phyloP scores from a whole-genome alignment of 805 yeast genomes.

The Diddensiella santjacobensis region DNA sequence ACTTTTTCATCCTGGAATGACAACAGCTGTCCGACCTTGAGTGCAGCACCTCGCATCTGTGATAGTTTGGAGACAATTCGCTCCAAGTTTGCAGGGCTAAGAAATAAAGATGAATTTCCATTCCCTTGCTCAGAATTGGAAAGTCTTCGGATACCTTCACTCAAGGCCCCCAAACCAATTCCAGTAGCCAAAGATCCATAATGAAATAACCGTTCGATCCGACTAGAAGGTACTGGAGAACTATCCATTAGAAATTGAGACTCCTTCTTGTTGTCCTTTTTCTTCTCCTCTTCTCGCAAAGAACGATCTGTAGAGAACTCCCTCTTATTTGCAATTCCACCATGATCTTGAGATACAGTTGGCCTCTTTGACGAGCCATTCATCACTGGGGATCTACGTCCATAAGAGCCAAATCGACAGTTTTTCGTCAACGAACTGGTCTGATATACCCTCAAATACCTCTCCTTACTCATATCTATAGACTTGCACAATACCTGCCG shows the following conservation, averaged over 20 bases:
- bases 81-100: slow-evolving; percentile 82
- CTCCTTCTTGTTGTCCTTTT: slow-evolving; percentile 19
- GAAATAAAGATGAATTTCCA: slow-evolving; percentile 43
- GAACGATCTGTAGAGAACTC: slow-evolving; percentile 1
- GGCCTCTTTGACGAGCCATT: neutral
- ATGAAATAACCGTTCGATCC: slow-evolving; percentile 86
- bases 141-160: slow-evolving; percentile 64
- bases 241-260: slow-evolving; percentile 49
- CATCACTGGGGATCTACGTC: neutral
- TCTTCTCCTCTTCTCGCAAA: neutral
- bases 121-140: slow-evolving; percentile 11
- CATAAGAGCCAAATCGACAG: neutral
- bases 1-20: slow-evolving; percentile 89
- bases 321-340: neutral
- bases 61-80: slow-evolving; percentile 82
- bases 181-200: slow-evolving; percentile 92
- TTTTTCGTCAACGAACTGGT: neutral
- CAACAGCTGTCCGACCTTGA: slow-evolving; percentile 94
- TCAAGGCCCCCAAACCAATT: slow-evolving; percentile 77
- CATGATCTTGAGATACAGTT: neutral
- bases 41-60: slow-evolving; percentile 98
- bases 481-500: neutral
- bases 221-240: slow-evolving; percentile 79
- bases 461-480: neutral
- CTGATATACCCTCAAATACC: neutral